Conservation (phyloP, 345 rosid genomes). For the Gossypium bickii region DNA sequence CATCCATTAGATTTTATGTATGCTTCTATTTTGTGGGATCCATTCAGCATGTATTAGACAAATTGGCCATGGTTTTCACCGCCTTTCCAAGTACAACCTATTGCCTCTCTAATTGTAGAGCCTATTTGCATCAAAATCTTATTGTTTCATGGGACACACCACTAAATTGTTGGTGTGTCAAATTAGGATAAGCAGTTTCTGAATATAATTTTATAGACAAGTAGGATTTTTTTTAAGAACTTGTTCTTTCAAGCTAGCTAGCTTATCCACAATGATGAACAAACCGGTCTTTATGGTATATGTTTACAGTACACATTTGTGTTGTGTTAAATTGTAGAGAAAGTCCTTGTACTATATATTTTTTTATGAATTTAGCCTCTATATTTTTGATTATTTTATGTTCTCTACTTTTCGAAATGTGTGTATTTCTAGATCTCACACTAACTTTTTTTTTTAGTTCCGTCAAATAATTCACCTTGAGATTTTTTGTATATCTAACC, state of each 20-base stretch:
- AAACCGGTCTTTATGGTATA: too few species aligned
- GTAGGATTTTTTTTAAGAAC: conserved; percentile 18
- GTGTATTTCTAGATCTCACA: too few species aligned
- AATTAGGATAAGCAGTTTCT: conserved; percentile 9
- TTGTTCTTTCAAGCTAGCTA: conserved; percentile 4
- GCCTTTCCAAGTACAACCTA: conserved; percentile 3
- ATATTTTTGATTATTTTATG: too few species aligned
- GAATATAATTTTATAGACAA: conserved; percentile 21
- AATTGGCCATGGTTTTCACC: background rate
- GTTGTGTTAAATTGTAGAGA: too few species aligned
- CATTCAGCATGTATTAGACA: conserved; percentile 19
- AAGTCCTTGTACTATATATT: too few species aligned
- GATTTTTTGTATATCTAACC: too few species aligned
- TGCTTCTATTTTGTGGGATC: conserved; percentile 25
- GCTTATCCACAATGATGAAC: too few species aligned
- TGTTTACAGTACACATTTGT: too few species aligned
- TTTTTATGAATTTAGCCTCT: too few species aligned
- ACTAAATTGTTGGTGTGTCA: background rate
- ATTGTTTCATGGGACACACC: conserved; percentile 5
- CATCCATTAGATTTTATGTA: conserved; percentile 36
- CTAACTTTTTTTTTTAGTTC: too few species aligned
- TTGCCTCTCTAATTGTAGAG: background rate
- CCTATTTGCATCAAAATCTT: conserved; percentile 12
- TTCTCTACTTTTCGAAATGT: too few species aligned
- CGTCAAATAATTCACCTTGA: too few species aligned